phyloP scores from a whole-genome alignment of 2,329 filamentous ascomycete species.

The Fusarium lateritium region DNA sequence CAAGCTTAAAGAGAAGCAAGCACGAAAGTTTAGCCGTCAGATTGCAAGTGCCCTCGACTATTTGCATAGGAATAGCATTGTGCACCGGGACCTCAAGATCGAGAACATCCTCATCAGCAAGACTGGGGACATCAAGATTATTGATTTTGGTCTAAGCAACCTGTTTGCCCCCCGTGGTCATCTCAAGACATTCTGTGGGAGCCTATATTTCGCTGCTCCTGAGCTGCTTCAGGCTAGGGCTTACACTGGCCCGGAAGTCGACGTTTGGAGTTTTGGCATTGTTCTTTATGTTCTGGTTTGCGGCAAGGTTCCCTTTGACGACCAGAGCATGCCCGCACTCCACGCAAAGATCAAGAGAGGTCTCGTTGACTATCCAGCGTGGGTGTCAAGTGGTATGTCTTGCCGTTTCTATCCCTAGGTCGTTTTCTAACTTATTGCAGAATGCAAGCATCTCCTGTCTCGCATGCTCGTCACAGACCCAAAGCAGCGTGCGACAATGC shows the following conservation, averaged over 20 bases:
- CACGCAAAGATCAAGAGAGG: constrained; percentile 99
- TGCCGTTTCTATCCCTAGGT: neutral
- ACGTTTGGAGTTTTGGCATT: constrained; percentile 99
- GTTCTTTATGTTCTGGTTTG: constrained; percentile 97
- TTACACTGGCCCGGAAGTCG: constrained; percentile 96
- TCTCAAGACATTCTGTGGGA: constrained; percentile 97
- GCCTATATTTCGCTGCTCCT: constrained; percentile 96
- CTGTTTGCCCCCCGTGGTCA: constrained; percentile 88
- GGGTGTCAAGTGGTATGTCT: constrained; percentile 85
- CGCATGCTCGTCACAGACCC: constrained; percentile 98
- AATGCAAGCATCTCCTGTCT: constrained; percentile 93
- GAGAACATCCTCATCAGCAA: constrained; percentile 99
- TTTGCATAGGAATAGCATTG: constrained; percentile 97
- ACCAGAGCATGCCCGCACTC: constrained; percentile 98
- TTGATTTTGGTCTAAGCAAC: constrained; percentile 98
- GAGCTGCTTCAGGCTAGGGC: constrained; percentile 93
- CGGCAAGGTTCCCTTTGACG: constrained; percentile 98
- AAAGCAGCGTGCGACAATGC: constrained; percentile 84
- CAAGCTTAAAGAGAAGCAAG: constrained; percentile 97
- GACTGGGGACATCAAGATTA: constrained; percentile 99
- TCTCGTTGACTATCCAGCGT: constrained; percentile 93
- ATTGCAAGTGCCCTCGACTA: constrained; percentile 98
- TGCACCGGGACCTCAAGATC: constrained; percentile 97
- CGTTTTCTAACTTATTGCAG: constrained; percentile 66
- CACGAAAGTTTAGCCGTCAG: constrained; percentile 96